Conservation (phyloP, 2,329 filamentous ascomycete genomes). For the Ophiostoma ips region DNA sequence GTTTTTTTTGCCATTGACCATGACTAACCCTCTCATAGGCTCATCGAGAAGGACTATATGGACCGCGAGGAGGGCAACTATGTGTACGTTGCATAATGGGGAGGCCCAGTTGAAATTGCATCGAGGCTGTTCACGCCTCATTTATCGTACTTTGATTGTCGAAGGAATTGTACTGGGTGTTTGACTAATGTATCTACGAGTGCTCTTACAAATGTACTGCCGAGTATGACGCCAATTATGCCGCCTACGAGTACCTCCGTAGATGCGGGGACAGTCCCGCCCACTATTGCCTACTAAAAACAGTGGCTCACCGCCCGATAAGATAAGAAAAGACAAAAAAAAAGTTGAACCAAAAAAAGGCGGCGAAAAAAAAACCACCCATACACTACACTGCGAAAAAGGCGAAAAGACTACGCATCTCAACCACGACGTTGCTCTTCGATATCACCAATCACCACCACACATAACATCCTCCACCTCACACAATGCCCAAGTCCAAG, state of each 20-base stretch:
- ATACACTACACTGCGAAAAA: no score
- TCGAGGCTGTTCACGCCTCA: no score
- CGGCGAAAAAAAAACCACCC: slow-evolving; percentile 5
- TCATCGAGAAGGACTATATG: slow-evolving; percentile 90
- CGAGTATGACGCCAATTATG: no score
- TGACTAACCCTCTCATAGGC: slow-evolving; percentile 28
- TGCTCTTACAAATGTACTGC: no score
- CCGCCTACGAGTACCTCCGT: no score
- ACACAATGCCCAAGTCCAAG: slow-evolving; percentile 88
- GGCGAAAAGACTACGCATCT: neutral
- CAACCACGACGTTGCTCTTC: neutral
- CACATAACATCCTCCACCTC: neutral
- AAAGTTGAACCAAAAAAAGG: neutral
- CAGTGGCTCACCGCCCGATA: slow-evolving; percentile 7
- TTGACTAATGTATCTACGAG: neutral
- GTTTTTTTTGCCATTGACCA: neutral
- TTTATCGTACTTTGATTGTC: no score
- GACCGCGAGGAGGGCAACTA: slow-evolving; percentile 63
- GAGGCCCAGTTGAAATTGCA: no score
- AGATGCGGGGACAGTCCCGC: no score
- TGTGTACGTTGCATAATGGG: slow-evolving; percentile 51
- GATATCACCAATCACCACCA: neutral
- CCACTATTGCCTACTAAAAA: no score
- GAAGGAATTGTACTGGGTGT: no score
- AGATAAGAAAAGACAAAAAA: slow-evolving; percentile 14